Evolutionary conservation across 202 grass and related monocot species (phyloP), one percentile per base, ranked within the genome.

Genomic region (Carex arenaria): DNA sequence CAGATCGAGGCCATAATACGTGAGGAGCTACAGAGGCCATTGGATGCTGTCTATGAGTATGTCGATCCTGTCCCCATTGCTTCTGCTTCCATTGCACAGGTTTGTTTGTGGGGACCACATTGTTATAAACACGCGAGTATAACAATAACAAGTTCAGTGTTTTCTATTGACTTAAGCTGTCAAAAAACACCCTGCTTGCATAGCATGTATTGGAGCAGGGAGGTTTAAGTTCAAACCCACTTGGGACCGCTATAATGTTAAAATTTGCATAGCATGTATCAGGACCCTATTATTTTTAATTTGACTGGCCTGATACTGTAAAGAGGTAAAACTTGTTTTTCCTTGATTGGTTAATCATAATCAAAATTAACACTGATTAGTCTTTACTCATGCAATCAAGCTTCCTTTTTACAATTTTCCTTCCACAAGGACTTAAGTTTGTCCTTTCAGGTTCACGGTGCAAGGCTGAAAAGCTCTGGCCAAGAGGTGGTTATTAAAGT

Each of bases 401-500:
- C 26, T 38, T 77, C 3, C 18, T 84, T 15, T 71, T 56, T 85
- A 22, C n/a, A 82, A 61, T 61, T 67, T 30, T 80, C 22, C 31
- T 56, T 73, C 10, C 0, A 2, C 13, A 80, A 38, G 18, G 69
- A 77, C 47, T 38, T 52, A 23, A 55, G 1, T 63, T 31, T 64
- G 23, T 83, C 79, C 6, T 79, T 81, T 54, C 90, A 98, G 95
- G 93, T 95, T 86, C 95, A 98, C 87, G 81, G 82, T 67, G 95
- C 95, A 82, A 91, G 91, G 72, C 86, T 98, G 82, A 98, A 93
- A 85, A 98, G 69, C 86, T 98, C 95, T 67, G 90, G 93, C 67
- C 85, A 98, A 84, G 91, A 98, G 85, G 95, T 98, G 83, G 95
- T 98, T 56, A 95, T 98, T 84, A 98, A 98, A 87, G 91, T 98